These are phyloP conservation scores for Linnemannia exigua DNA, from an alignment of 192 early-diverging fungal species.

Conservation along the genomic window DNA sequence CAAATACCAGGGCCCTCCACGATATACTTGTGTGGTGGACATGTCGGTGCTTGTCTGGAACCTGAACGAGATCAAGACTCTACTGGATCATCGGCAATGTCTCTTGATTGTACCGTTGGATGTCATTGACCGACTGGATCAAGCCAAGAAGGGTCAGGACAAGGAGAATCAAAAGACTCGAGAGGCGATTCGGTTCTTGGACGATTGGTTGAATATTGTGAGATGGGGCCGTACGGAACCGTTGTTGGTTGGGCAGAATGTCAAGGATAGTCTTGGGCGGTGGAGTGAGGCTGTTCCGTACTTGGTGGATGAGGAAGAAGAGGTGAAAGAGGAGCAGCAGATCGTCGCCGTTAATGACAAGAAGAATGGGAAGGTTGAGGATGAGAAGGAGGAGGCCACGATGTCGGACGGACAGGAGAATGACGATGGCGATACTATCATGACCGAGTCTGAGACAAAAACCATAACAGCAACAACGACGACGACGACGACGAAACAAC, in stretches of 20 bases:
- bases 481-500: background rate
- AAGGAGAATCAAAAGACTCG: conserved; percentile 63
- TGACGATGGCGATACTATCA: background rate
- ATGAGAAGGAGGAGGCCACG: conserved; percentile 6
- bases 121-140: conserved; percentile 68
- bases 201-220: conserved; percentile 37
- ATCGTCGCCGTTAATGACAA: conserved; percentile 14
- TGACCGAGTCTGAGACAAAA: background rate
- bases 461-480: background rate
- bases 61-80: conserved; percentile 61
- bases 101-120: conserved; percentile 69
- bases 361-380: conserved; percentile 5
- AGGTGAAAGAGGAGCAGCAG: conserved; percentile 15
- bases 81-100: conserved; percentile 57
- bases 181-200: conserved; percentile 70
- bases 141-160: conserved; percentile 65
- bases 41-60: conserved; percentile 63
- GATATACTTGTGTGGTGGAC: conserved; percentile 62
- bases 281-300: conserved; percentile 62
- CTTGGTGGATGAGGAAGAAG: conserved; percentile 53
- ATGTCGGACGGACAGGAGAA: background rate
- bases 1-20: conserved; percentile 7
- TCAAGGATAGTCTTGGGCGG: conserved; percentile 59
- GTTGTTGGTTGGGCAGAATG: conserved; percentile 62
- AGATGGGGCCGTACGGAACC: conserved; percentile 38